Evolutionary conservation across 352 stramenopile genomes (phyloP).

Genomic region (Globisporangium iwayamae): DNA sequence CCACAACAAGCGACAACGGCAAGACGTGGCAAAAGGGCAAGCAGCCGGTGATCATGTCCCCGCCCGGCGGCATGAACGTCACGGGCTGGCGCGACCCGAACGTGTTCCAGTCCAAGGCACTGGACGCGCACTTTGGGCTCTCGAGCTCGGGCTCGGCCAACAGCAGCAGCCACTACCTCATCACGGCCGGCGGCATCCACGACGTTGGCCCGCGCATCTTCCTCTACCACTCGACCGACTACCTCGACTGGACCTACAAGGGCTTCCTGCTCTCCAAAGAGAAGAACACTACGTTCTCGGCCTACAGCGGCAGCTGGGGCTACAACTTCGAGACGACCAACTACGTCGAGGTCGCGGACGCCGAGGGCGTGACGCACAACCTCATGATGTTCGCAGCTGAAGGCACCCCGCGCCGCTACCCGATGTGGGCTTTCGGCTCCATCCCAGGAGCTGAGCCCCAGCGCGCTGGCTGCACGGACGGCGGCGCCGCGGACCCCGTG

Average conservation of each 20-base stretch:
- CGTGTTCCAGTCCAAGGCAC: constrained; percentile 52
- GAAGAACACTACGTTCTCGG: constrained; percentile 62
- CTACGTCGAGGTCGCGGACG: constrained; percentile 55
- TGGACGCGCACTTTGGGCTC: constrained; percentile 29
- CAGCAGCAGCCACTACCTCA: constrained; percentile 47
- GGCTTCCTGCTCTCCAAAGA: constrained; percentile 51
- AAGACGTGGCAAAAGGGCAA: constrained; percentile 60
- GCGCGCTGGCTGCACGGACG: constrained; percentile 13
- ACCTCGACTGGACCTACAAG: constrained; percentile 66
- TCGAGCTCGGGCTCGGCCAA: constrained; percentile 17
- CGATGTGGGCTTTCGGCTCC: constrained; percentile 57
- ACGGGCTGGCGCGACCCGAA: constrained; percentile 65
- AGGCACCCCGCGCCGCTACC: constrained; percentile 41
- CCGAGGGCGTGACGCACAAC: constrained; percentile 55
- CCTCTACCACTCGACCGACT: constrained; percentile 57
- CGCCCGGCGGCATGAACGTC: constrained; percentile 46
- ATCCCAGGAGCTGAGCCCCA: constrained; percentile 14
- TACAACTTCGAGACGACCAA: constrained; percentile 71
- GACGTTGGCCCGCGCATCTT: constrained; percentile 56
- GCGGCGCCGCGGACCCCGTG: constrained; percentile 8
- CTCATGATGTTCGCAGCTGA: constrained; percentile 65
- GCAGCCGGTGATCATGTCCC: constrained; percentile 43
- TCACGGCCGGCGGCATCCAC: constrained; percentile 51
- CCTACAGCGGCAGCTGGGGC: constrained; percentile 52
- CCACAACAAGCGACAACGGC: constrained; percentile 49